Conservation (phyloP, 306 rosid genomes). For the Prunus salicina region DNA sequence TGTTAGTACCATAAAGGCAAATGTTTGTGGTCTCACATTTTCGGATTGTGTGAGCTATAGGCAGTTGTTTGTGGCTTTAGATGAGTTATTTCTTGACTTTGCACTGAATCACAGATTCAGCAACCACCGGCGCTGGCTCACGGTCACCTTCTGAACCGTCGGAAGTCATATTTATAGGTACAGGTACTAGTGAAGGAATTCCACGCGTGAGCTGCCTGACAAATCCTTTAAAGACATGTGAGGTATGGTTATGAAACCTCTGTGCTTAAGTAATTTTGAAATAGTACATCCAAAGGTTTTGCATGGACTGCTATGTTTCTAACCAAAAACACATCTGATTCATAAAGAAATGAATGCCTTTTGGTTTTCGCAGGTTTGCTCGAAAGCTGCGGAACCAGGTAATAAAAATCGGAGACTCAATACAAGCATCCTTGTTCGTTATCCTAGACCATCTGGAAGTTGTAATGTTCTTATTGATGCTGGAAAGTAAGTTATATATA, state of each 20-base stretch:
- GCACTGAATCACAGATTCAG: conserved; percentile 37
- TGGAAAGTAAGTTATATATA: conserved; percentile 69
- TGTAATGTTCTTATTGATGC: conserved; percentile 74
- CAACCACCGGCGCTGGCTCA: conserved; percentile 28
- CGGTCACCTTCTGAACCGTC: conserved; percentile 36
- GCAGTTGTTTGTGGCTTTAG: conserved; percentile 8
- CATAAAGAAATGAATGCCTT: conserved; percentile 12
- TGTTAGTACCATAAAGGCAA: not conserved
- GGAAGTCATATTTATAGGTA: conserved; percentile 73
- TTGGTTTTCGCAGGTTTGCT: conserved; percentile 57
- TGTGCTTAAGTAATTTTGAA: conserved; percentile 3
- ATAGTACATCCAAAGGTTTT: conserved; percentile 4
- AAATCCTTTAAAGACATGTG: conserved; percentile 66
- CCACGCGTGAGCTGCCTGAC: conserved; percentile 90
- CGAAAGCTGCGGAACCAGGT: conserved; percentile 65
- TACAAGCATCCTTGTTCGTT: conserved; percentile 82
- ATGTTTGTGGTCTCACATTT: conserved; percentile 1
- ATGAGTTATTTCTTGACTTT: conserved; percentile 25
- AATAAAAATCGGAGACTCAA: conserved; percentile 83
- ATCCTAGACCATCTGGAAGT: conserved; percentile 47
- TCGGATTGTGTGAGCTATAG: not conserved
- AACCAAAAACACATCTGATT: not conserved
- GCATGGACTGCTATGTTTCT: conserved; percentile 8
- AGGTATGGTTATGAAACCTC: conserved; percentile 35
- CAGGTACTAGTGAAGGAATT: conserved; percentile 97